Percentiles rank a stretch among this genome's conserved stretches.
Evolutionary conservation across 73 alveolate species (phyloP).

Genomic region (Paramecium caudatum): DNA sequence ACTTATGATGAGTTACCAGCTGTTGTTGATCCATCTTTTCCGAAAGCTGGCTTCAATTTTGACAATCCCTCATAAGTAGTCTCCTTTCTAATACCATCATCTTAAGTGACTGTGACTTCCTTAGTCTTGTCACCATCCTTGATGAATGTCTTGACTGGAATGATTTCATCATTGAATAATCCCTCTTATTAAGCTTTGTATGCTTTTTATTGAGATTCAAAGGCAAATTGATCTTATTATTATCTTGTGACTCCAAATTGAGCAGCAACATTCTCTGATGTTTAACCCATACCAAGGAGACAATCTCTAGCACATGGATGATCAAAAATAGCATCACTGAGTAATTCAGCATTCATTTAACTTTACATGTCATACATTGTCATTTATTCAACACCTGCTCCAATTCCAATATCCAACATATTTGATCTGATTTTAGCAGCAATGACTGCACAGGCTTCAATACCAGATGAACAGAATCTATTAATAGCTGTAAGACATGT

Average conservation of each 20-base stretch:
- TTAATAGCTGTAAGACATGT: slow-evolving; percentile 95
- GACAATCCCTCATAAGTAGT: slow-evolving; percentile 91
- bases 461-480: slow-evolving; percentile 99
- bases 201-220: slow-evolving; percentile 97
- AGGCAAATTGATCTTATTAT: slow-evolving; percentile 97
- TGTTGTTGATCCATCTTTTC: slow-evolving; percentile 98
- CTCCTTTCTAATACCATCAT: slow-evolving; percentile 97
- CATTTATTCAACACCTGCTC: slow-evolving; percentile 99
- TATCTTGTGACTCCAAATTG: slow-evolving; percentile 96
- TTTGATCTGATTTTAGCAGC: slow-evolving; percentile 95
- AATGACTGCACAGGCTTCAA: slow-evolving; percentile 95
- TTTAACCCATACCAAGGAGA: slow-evolving; percentile 99
- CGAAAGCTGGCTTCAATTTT: slow-evolving; percentile 98
- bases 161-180: slow-evolving; percentile 94
- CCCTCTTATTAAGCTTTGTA: slow-evolving; percentile 92
- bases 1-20: slow-evolving; percentile 98
- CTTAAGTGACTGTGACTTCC: slow-evolving; percentile 86
- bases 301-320: slow-evolving; percentile 96
- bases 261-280: slow-evolving; percentile 98
- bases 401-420: slow-evolving; percentile 97
- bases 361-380: slow-evolving; percentile 95
- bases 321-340: slow-evolving; percentile 92
- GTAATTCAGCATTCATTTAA: slow-evolving; percentile 93
- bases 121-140: slow-evolving; percentile 85
- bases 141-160: slow-evolving; percentile 90